These are phyloP conservation scores for Eragrostis nindensis DNA, from an alignment of 176 grass and related monocot genomes.

Conservation along the genomic window DNA sequence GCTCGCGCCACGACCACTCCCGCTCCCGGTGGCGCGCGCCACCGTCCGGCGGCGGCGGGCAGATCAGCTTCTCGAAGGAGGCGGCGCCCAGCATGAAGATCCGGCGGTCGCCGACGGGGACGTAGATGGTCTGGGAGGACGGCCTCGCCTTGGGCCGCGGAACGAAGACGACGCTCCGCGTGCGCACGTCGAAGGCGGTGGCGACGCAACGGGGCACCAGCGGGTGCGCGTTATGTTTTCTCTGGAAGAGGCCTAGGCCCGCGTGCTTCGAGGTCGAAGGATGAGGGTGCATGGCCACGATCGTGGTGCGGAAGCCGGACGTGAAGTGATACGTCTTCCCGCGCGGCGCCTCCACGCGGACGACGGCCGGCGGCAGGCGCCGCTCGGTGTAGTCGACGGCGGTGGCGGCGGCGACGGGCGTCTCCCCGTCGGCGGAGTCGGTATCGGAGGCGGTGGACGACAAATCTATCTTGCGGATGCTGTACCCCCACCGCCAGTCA, in stretches of 20 bases:
- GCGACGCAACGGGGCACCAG: too few relatives aligned
- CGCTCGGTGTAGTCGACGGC: background rate
- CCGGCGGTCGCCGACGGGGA: background rate
- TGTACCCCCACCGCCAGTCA: background rate
- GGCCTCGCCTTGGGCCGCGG: background rate
- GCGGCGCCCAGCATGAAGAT: background rate
- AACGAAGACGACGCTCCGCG: background rate
- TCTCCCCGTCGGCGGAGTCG: background rate
- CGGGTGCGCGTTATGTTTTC: too few relatives aligned
- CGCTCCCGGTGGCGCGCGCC: too few relatives aligned
- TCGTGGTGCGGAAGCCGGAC: conserved; percentile 6
- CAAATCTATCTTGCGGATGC: conserved; percentile 8
- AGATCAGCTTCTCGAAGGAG: background rate
- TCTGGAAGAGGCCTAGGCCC: too few relatives aligned
- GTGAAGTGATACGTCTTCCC: background rate
- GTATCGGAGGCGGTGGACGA: background rate
- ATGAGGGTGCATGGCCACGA: background rate
- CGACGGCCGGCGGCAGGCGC: background rate
- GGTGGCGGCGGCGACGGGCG: too few relatives aligned
- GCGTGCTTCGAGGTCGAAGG: too few relatives aligned
- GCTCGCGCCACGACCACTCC: too few relatives aligned
- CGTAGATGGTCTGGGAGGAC: background rate
- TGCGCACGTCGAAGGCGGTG: background rate
- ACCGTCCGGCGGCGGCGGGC: too few relatives aligned
- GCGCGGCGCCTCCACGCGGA: background rate